Evolutionary conservation across 805 yeast genomes (phyloP), one percentile per base, ranked within the genome.

Genomic region (Wickerhamiella shivajii): DNA sequence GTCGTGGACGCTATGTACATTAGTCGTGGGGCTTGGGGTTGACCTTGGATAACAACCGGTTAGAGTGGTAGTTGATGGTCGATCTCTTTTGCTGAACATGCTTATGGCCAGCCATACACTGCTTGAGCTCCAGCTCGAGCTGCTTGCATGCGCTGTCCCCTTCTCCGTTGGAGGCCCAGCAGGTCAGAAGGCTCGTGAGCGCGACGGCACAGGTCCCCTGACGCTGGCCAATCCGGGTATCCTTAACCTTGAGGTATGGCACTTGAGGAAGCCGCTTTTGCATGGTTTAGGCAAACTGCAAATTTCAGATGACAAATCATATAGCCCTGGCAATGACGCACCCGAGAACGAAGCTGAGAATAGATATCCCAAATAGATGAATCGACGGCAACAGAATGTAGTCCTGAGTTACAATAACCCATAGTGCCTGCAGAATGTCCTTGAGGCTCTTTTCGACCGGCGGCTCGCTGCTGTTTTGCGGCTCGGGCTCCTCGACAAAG

Each of bases 151-250:
- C 65, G 8, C 65, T 59, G 15, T 76, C 61, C 39, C 90, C 85
- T 55, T 83, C 93, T 31, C 92, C 87, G 57, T 81, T 79, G 16
- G 95, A 79, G 2, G 95, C 92, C 97, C 97, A 85, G 60, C 97
- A 85, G 64, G 78, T 80, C 45, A 85, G 62, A 53, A 85, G 64
- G 30, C 80, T 75, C 1, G 90, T 74, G 85, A 85, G 79, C 42
- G 77, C 59, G 37, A 80, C 83, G 39, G 73, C 55, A 55, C 95
- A 84, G 38, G 80, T 73, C 45, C 43, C 47, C 5, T 23, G 25
- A 7, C 25, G 18, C 36, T 39, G 37, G 29, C 33, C 33, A 11
- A 30, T 12, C 18, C 34, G 22, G 11, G 38, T 25, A 33, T 31
- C 34, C 35, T 39, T 36, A 20, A 37, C 39, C 24, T 33, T 33